Conservation (phyloP, 2,329 filamentous ascomycete species). For the Neofusicoccum cordaticola region DNA sequence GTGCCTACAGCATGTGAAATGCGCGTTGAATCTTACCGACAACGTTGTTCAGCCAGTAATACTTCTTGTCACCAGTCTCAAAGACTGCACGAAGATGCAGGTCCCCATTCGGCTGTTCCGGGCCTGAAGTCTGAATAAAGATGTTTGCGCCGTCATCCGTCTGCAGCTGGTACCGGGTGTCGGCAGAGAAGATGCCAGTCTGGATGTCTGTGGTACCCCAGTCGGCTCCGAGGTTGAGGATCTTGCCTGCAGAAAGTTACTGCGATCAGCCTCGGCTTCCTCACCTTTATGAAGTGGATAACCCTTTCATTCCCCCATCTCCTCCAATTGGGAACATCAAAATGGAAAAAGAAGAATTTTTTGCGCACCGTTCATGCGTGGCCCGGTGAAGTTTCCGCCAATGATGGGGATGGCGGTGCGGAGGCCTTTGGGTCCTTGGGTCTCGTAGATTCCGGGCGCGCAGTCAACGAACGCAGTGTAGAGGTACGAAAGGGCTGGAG, state of each 20-base stretch:
- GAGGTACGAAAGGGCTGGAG: slow-evolving; percentile 26
- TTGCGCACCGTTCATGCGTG: slow-evolving; percentile 20
- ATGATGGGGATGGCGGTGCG: slow-evolving; percentile 30
- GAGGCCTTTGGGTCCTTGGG: slow-evolving; percentile 26
- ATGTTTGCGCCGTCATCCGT: slow-evolving; percentile 36
- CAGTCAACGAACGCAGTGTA: slow-evolving; percentile 30
- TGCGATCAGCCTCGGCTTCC: neutral
- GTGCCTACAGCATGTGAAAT: too few relatives aligned
- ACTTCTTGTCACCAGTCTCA: slow-evolving; percentile 34
- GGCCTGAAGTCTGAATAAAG: slow-evolving; percentile 34
- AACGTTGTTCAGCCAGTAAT: slow-evolving; percentile 39
- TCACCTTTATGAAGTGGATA: neutral
- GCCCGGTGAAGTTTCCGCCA: slow-evolving; percentile 31
- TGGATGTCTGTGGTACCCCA: slow-evolving; percentile 33
- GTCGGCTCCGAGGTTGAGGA: slow-evolving; percentile 37
- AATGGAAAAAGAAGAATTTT: neutral
- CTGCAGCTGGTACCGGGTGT: slow-evolving; percentile 37
- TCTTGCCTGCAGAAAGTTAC: slow-evolving; percentile 25
- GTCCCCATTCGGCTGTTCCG: slow-evolving; percentile 26
- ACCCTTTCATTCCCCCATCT: neutral
- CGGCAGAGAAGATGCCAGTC: slow-evolving; percentile 31
- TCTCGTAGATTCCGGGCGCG: slow-evolving; percentile 23
- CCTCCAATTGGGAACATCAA: too few relatives aligned
- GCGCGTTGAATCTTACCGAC: slow-evolving; percentile 20
- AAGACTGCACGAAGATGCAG: slow-evolving; percentile 33